Conservation (phyloP, 345 rosid species). For the Excoecaria agallocha region DNA sequence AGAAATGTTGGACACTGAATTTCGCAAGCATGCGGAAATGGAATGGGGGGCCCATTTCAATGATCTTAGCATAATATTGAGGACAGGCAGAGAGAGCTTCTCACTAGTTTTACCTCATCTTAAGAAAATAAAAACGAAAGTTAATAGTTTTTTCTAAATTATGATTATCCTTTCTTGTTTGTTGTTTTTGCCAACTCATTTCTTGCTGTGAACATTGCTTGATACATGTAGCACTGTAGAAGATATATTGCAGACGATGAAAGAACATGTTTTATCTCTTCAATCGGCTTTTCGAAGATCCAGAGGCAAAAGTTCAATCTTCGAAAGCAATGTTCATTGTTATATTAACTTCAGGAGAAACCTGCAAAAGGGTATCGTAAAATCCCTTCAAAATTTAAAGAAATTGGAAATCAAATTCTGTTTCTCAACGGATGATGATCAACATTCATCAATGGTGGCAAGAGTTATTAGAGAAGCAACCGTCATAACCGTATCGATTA, state of each 20-base stretch:
- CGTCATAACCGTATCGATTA: no score
- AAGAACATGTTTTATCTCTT: slow-evolving; percentile 42
- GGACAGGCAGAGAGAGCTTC: no score
- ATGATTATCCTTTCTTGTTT: background rate
- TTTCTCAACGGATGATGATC: no score
- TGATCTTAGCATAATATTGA: no score
- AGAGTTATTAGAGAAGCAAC: no score
- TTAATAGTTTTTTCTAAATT: background rate
- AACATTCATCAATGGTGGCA: no score
- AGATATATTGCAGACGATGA: slow-evolving; percentile 33
- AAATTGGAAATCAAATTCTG: no score
- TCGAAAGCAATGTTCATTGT: slow-evolving; percentile 21
- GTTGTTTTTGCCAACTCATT: background rate
- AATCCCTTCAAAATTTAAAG: slow-evolving; percentile 25
- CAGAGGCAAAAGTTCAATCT: slow-evolving; percentile 28
- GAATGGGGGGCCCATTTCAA: no score
- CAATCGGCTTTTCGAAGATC: slow-evolving; percentile 53
- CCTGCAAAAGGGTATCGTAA: slow-evolving; percentile 17
- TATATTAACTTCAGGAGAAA: slow-evolving; percentile 32
- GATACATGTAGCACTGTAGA: slow-evolving; percentile 42
- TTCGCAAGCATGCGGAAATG: no score
- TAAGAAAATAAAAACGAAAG: no score
- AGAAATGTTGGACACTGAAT: no score
- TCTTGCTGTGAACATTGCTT: slow-evolving; percentile 25
- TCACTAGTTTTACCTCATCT: no score